These are phyloP conservation scores for Xylaria multiplex DNA, from an alignment of 2,329 filamentous ascomycete species.

Conservation along the genomic window DNA sequence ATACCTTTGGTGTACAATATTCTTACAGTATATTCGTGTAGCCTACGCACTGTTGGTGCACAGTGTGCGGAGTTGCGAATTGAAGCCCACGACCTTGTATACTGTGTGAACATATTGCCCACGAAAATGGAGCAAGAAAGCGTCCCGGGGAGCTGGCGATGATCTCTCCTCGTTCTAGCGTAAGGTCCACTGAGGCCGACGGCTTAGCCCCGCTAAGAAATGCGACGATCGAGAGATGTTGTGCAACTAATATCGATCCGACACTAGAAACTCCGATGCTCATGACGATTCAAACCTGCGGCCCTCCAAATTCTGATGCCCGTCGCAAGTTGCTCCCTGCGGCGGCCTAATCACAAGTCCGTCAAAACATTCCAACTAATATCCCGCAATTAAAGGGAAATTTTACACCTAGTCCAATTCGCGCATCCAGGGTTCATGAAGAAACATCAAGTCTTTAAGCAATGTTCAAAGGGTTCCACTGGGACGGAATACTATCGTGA, in stretches of 20 bases:
- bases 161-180: conserved; percentile 35
- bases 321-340: conserved; percentile 26
- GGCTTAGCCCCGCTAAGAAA: conserved; percentile 8
- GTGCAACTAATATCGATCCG: conserved; percentile 31
- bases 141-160: conserved; percentile 31
- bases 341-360: conserved; percentile 3
- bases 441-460: neutral
- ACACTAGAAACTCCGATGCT: conserved; percentile 36
- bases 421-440: neutral
- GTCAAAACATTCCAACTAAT: conserved; percentile 14
- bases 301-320: conserved; percentile 21
- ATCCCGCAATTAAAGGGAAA: conserved; percentile 18
- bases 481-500: neutral
- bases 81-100: neutral
- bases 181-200: conserved; percentile 22
- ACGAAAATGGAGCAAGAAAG: conserved; percentile 14
- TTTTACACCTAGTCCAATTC: neutral
- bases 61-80: conserved; percentile 4
- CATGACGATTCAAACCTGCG: conserved; percentile 21
- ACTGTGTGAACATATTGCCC: conserved; percentile 23
- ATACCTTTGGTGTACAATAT: neutral
- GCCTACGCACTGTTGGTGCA: neutral
- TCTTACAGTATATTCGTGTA: neutral
- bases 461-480: neutral
- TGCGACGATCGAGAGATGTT: conserved; percentile 25